Percentiles rank a stretch among this genome's conserved stretches.
phyloP scores from a whole-genome alignment of 495 filamentous ascomycete species.

The Tuber aestivum region DNA sequence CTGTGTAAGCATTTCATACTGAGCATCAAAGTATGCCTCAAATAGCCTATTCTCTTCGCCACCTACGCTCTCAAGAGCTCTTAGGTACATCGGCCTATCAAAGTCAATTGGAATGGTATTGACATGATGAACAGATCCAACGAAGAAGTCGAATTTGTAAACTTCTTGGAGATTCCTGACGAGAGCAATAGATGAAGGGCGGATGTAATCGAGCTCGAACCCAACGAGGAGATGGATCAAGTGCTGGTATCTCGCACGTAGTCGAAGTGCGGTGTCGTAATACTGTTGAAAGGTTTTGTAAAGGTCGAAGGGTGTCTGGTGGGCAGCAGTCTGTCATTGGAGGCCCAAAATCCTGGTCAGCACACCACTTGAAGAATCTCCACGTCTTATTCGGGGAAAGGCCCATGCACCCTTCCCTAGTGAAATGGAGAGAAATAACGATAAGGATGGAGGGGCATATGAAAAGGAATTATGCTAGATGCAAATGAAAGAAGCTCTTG shows the following conservation, averaged over 20 bases:
- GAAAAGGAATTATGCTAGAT: constrained; percentile 10
- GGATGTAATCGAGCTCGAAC: constrained; percentile 90
- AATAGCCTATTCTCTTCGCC: constrained; percentile 67
- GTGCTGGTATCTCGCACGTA: constrained; percentile 63
- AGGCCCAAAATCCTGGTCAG: constrained; percentile 26
- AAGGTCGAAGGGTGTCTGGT: constrained; percentile 22
- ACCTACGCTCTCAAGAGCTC: constrained; percentile 44
- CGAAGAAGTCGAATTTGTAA: constrained; percentile 71
- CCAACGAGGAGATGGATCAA: constrained; percentile 79
- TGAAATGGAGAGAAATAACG: background rate
- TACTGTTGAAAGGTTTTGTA: constrained; percentile 31
- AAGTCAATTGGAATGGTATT: constrained; percentile 84
- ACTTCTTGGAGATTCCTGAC: constrained; percentile 56
- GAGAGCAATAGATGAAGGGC: constrained; percentile 55
- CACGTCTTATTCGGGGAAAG: constrained; percentile 14
- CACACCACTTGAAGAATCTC: constrained; percentile 26
- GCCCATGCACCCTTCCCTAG: constrained; percentile 11
- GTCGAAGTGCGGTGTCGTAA: constrained; percentile 45
- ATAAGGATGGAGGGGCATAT: constrained; percentile 7
- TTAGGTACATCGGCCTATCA: constrained; percentile 59
- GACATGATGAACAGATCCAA: constrained; percentile 88
- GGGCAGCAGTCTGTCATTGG: constrained; percentile 24
- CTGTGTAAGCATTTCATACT: constrained; percentile 70
- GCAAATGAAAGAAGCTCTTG: constrained; percentile 1
- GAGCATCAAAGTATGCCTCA: constrained; percentile 77